Evolutionary conservation across 441 rosid genomes (phyloP), one percentile per base, ranked within the genome.

Genomic region (Codiaeum variegatum): DNA sequence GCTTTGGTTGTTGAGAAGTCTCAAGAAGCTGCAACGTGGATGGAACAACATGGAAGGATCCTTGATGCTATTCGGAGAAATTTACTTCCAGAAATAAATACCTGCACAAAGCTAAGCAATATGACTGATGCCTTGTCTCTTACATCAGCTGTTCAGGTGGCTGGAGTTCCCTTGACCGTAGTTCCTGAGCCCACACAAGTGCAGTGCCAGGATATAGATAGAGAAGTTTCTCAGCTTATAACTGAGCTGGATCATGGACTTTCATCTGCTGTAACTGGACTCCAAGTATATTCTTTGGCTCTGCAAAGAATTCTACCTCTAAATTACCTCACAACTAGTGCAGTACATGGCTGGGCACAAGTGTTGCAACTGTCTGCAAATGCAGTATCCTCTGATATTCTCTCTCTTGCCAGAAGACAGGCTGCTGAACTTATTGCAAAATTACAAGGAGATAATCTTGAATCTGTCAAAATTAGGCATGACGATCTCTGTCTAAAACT

Each of bases 131-230:
- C 90, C 68, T 64, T 93, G 73, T 91, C 96, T 76, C 94, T 95
- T 82, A 88, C 85, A 73, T 89, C 97, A 38, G 99, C 99, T 75
- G 98, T 93, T 80, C 78, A 87, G 64, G 90, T 81, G 71, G 93
- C 97, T 56, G 96, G 97, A 65, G 90, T 95, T 77, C 99, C 96
- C 70, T 85, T 93, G 81, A 88, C 98, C 76, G 83, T 95, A 51
- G 98, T 95, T 83, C 98, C 99, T 68, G 99, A 95, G 86, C 99
- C 99, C 67, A 95, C 98, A 47, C 98, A 85, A 85, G 94, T 82
- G 74, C 98, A 91, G 64, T 95, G 98, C 85, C 84, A 83, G 71
- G 93, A 93, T 66, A 87, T 93, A 84, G 99, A 95, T 80, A 81
- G 87, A 83, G 99, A 95, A 78, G 90, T 91, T 69, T 86, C 91